These are phyloP conservation scores for Suillus lakei DNA, from an alignment of 768 basidiomycete species.

Conservation along the genomic window DNA sequence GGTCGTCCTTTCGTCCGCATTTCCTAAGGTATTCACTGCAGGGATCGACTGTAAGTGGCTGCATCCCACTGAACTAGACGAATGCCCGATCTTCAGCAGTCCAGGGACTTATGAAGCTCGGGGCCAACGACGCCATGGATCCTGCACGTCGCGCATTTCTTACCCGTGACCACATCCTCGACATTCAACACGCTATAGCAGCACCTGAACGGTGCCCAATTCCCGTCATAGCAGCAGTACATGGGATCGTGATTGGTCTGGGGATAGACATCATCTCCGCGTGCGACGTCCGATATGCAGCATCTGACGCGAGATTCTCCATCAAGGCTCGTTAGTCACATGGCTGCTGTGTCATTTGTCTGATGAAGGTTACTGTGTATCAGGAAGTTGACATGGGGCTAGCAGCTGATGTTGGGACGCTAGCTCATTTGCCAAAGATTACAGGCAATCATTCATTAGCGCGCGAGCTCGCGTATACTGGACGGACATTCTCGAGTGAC, in stretches of 20 bases:
- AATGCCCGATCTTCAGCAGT: not conserved
- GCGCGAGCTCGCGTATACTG: constrained; percentile 79
- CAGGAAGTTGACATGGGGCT: constrained; percentile 89
- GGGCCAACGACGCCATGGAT: constrained; percentile 38
- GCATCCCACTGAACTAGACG: not conserved
- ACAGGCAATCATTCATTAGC: constrained; percentile 74
- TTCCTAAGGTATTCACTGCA: constrained; percentile 80
- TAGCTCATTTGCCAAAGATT: constrained; percentile 81
- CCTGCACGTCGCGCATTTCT: constrained; percentile 55
- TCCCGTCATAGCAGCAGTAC: constrained; percentile 84
- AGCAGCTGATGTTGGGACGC: constrained; percentile 87
- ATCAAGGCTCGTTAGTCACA: constrained; percentile 62
- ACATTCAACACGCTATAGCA: constrained; percentile 74
- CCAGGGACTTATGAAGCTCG: constrained; percentile 33
- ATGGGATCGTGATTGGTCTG: constrained; percentile 77
- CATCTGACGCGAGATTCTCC: constrained; percentile 62
- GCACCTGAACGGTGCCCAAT: constrained; percentile 70
- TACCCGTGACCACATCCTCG: constrained; percentile 50
- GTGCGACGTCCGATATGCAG: constrained; percentile 81
- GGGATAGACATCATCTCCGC: constrained; percentile 72
- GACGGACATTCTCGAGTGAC: constrained; percentile 64
- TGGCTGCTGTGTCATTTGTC: not conserved
- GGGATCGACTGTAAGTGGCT: constrained; percentile 75
- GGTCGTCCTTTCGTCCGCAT: constrained; percentile 71
- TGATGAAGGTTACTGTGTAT: not conserved